Base-by-base conservation (phyloP, 345 rosid genomes). In the Eucalyptus curtisii region DNA sequence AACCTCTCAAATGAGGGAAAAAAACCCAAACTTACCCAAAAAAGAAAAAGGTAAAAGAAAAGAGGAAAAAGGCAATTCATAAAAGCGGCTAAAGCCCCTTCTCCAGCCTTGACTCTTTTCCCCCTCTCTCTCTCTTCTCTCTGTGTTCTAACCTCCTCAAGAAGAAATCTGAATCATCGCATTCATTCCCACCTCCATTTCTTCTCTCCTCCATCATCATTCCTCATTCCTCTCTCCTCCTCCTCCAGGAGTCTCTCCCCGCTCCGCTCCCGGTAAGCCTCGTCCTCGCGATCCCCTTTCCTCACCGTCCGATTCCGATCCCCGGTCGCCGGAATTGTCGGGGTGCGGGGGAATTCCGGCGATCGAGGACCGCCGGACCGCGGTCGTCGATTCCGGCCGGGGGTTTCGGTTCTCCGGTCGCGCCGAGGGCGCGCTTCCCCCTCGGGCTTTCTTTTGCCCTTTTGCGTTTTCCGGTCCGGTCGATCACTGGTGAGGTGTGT, bases 261-360 rank as follows among this genome's bases (percentile, higher is more conserved):
- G 82, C 45, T 30, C 44, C 22, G 49, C 80, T n/a, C n/a, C n/a
- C 30, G 88, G 80, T 87, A 44, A 57, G 88, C 49, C 88, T 40
- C 82, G 42, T 27, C 30, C 49, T 44, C 79, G 22, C 8, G 27
- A 27, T 55, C 68, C 15, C 81, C 57, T 8, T 53, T 49, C 27
- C 40, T 24, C 47, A 7, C 31, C 82, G 40, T 22, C 49, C 49
- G 30, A 40, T 20, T 7, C 30, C 50, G 40, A 15, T 15, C 4
- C 76, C 31, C 19, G 76, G 37, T n/a, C 71, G 76, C 40, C 40
- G 7, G 76, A 64, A n/a, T 64, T 64, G 37, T 4, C 8, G 10
- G 5, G 57, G 57, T 20, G 57, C 57, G 2, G 37, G 76, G 13
- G 5, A n/a, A 12, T 64, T 14, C 40, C 37, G 40, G 76, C 76